Conservation (phyloP, 192 early-diverging fungal species). For the Umbelopsis ramanniana region DNA sequence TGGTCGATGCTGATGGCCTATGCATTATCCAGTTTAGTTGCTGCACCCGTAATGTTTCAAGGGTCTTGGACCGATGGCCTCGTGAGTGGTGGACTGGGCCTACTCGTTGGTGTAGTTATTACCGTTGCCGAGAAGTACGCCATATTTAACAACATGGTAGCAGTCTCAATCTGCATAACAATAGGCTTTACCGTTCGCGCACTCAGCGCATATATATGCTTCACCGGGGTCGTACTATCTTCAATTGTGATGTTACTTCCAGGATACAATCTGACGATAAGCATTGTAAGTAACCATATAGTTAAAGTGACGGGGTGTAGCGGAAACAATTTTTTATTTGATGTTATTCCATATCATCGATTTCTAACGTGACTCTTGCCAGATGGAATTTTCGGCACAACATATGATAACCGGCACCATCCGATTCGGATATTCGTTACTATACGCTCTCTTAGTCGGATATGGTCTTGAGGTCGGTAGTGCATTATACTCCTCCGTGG, state of each 20-base stretch:
- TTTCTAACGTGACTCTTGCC: not conserved
- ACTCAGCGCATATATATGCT: conserved; percentile 26
- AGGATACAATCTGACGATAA: conserved; percentile 77
- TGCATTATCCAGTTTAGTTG: conserved; percentile 55
- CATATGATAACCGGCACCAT: conserved; percentile 89
- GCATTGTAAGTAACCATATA: conserved; percentile 50
- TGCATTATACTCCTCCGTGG: conserved; percentile 22
- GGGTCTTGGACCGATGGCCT: conserved; percentile 60
- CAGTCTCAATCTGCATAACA: conserved; percentile 37
- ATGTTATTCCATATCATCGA: not conserved
- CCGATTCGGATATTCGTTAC: conserved; percentile 29
- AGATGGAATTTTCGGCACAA: conserved; percentile 83
- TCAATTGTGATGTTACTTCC: conserved; percentile 61
- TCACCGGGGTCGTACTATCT: conserved; percentile 28
- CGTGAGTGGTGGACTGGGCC: conserved; percentile 53
- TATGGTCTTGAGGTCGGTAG: conserved; percentile 63
- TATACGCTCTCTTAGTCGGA: conserved; percentile 73
- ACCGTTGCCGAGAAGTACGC: conserved; percentile 60
- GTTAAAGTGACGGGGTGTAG: not conserved
- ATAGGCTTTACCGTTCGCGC: conserved; percentile 29
- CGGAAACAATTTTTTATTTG: not conserved
- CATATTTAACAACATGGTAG: conserved; percentile 68
- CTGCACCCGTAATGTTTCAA: conserved; percentile 64
- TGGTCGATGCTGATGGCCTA: conserved; percentile 57
- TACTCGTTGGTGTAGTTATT: conserved; percentile 61